Evolutionary conservation across 306 rosid species (phyloP), one percentile per base, ranked within the genome.

Genomic region (Mimosa pudica): DNA sequence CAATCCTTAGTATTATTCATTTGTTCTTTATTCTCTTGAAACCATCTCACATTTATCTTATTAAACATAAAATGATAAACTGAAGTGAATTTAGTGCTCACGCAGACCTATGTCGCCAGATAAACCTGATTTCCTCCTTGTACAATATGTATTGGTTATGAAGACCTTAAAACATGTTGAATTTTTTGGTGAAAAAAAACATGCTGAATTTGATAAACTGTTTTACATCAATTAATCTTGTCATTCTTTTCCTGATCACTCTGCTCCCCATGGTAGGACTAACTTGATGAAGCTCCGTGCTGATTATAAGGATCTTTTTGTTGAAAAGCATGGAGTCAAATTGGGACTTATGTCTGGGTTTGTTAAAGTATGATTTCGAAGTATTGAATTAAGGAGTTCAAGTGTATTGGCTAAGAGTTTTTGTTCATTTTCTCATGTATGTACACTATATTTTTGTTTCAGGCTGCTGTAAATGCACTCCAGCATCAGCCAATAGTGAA

Each of bases 391-490:
- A 16, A 73, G 71, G 64, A 79, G 54, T 71, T 57, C 10, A 73
- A 42, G 45, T 30, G 63, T 57, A 30, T 47, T 44, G 7, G 7
- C 71, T 73, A 16, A 68, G 75, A 30, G 30, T 70, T 81, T 3
- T 45, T 80, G 20, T 35, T 61, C 14, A 79, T 84, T 66, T 60
- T 64, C 81, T 46, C 77, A 61, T 17, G 9, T 9, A 68, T 75
- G 30, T 58, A 18, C 70, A 41, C 14, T 49, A 11, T 48, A 0
- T 48, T 10, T 77, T 73, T 46, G 65, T 67, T 88, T 78, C 74
- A 90, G 90, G 94, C 89, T 83, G 92, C 89, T 18, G 86, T 85
- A 48, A 88, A 87, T 71, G 94, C 90, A 3, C 90, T 88, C 7
- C 90, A 86, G 81, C 78, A 82, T 71, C 89, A 88, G 73, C 90